Percentiles rank a stretch among this genome's conserved stretches.
phyloP scores from a whole-genome alignment of 805 yeast species.

The Wilhelminamyces savonicus region DNA sequence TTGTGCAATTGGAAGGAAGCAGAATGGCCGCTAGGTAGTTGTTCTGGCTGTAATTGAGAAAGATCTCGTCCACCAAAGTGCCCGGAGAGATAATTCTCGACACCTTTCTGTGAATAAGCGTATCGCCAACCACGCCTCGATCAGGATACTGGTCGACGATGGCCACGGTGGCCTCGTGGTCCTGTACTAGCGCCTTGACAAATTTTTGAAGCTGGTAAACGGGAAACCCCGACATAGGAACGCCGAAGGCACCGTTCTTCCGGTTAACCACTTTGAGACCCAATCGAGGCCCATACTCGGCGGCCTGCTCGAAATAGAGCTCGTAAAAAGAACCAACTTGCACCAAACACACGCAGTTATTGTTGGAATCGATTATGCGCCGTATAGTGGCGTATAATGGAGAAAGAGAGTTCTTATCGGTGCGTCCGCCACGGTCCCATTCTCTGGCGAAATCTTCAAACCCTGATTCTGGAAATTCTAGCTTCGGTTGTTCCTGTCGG shows the following conservation, averaged over 20 bases:
- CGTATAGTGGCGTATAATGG: conserved; percentile 8
- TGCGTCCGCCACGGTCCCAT: conserved; percentile 13
- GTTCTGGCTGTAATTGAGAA: conserved; percentile 65
- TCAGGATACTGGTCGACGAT: conserved; percentile 61
- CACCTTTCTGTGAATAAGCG: conserved; percentile 56
- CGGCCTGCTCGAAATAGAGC: conserved; percentile 85
- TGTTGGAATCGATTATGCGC: conserved; percentile 10
- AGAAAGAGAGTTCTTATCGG: conserved; percentile 7
- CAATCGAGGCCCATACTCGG: conserved; percentile 58
- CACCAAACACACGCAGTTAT: conserved; percentile 32
- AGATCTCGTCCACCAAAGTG: conserved; percentile 80
- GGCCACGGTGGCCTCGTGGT: conserved; percentile 66
- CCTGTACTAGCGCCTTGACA: conserved; percentile 66
- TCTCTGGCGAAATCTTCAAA: too few relatives aligned
- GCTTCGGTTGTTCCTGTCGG: too few relatives aligned
- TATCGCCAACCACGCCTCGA: conserved; percentile 15
- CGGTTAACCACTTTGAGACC: conserved; percentile 66
- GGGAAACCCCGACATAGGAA: conserved; percentile 94
- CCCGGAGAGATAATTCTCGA: conserved; percentile 88
- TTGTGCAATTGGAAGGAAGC: conserved; percentile 44
- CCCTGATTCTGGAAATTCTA: too few relatives aligned
- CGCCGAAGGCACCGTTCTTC: conserved; percentile 33
- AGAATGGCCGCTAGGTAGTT: conserved; percentile 65
- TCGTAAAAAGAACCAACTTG: conserved; percentile 89
- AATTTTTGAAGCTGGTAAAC: conserved; percentile 63